Base-by-base conservation (phyloP, 169 alveolate species). In the Theileria annulata region DNA sequence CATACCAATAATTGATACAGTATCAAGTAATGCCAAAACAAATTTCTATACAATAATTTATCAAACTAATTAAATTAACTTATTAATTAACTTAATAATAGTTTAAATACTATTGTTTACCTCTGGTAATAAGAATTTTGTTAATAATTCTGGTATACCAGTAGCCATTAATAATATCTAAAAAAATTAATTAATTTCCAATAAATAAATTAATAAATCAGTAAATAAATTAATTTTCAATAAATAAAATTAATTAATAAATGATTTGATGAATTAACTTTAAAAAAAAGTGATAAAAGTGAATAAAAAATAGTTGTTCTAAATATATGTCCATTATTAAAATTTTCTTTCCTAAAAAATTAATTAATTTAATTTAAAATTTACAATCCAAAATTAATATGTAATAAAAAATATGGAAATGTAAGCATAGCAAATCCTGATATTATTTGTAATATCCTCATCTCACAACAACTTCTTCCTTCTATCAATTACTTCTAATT, bases 391-490 rank as follows among this genome's bases (percentile, higher is more conserved):
- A 74, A 48, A 23, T 70, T 68, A 60, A 23, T 63, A 60, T 69
- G 78, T 64, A 78, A 56, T 31, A 84, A 74, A 51, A 76, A 64
- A 71, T 84, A 84, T 3, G 90, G 90, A 28, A 77, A 74, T 21
- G 56, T 33, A 30, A 77, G 31, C 37, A 84, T 76, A 3, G 71
- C 71, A 21, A 84, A 35, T 67, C 86, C 77, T 48, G 83, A 35
- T 13, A 71, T 63, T 23, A 84, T 69, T 77, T 84, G 90, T 27
- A 77, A n/a, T 13, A 77, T n/a, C 51, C 79, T 84, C 90, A 84
- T 84, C 75, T 60, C 62, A 9, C 23, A 58, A 10, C 51, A 42
- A 42, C 6, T 42, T 10, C 6, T 42, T n/a, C n/a, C n/a, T n/a
- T n/a, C n/a, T n/a, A n/a, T n/a, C n/a, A n/a, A n/a, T n/a, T n/a